Percentiles rank a stretch among this genome's conserved stretches.
Conservation (phyloP, 164 flowering plant species). For the Chimonanthus salicifolius region DNA sequence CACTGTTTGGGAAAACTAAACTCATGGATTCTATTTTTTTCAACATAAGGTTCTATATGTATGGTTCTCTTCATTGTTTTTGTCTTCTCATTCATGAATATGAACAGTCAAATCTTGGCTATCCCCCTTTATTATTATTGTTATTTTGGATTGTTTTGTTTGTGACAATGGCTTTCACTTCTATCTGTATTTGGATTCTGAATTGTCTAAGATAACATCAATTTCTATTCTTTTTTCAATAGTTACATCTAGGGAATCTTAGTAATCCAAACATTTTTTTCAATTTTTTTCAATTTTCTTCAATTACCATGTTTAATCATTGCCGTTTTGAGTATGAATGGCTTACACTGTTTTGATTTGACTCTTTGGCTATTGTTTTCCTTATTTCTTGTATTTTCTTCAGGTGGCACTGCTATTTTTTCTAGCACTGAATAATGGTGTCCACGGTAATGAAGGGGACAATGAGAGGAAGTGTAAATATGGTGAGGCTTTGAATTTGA, state of each 20-base stretch:
- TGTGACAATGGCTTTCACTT: neutral
- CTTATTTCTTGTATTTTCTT: constrained; percentile 8
- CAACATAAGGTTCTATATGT: neutral
- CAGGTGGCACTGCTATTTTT: constrained; percentile 59
- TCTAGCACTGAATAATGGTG: constrained; percentile 42
- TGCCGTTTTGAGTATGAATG: neutral
- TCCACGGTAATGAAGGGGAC: constrained; percentile 25
- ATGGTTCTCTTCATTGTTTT: neutral
- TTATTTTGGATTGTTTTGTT: neutral
- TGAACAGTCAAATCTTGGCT: neutral
- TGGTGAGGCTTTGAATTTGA: constrained; percentile 34
- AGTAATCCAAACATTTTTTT: neutral
- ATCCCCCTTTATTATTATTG: neutral
- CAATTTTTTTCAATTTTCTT: neutral
- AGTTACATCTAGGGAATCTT: neutral
- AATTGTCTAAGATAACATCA: neutral
- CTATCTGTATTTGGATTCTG: neutral
- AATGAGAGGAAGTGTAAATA: constrained; percentile 39
- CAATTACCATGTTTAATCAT: neutral
- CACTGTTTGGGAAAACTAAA: neutral
- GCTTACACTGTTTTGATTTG: neutral
- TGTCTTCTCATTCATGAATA: neutral
- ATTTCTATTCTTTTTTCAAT: too few relatives aligned
- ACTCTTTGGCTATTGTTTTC: neutral
- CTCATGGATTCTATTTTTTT: neutral